phyloP scores from a whole-genome alignment of 306 rosid genomes.

The Lagenaria siceraria region DNA sequence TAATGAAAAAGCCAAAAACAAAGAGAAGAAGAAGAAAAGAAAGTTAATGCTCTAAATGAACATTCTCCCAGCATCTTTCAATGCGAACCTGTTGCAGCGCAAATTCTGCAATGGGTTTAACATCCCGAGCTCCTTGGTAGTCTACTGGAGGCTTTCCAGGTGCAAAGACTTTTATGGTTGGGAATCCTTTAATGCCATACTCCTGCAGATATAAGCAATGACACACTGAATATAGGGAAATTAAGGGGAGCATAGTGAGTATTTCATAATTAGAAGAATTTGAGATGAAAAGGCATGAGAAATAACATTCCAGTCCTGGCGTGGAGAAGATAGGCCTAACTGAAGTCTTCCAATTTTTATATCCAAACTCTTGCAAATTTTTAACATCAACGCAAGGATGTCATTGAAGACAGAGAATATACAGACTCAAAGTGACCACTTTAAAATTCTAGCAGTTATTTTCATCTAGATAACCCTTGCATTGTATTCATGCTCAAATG shows the following conservation, averaged over 20 bases:
- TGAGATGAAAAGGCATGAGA: background rate
- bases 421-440: background rate
- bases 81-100: constrained; percentile 73
- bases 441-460: background rate
- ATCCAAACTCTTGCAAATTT: background rate
- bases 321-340: background rate
- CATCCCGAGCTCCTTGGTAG: constrained; percentile 95
- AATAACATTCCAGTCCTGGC: background rate
- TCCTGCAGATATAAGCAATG: constrained; percentile 36
- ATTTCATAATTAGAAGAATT: background rate
- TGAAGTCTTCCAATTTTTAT: background rate
- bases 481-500: background rate
- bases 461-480: background rate
- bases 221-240: background rate
- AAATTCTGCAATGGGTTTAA: constrained; percentile 78
- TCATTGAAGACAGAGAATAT: background rate
- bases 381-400: background rate
- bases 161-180: constrained; percentile 79
- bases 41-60: background rate
- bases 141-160: constrained; percentile 84
- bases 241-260: background rate
- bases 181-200: constrained; percentile 87
- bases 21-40: background rate
- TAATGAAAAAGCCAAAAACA: background rate
- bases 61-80: background rate